phyloP scores from a whole-genome alignment of 2,329 filamentous ascomycete genomes.

The Cladosporium sp. region DNA sequence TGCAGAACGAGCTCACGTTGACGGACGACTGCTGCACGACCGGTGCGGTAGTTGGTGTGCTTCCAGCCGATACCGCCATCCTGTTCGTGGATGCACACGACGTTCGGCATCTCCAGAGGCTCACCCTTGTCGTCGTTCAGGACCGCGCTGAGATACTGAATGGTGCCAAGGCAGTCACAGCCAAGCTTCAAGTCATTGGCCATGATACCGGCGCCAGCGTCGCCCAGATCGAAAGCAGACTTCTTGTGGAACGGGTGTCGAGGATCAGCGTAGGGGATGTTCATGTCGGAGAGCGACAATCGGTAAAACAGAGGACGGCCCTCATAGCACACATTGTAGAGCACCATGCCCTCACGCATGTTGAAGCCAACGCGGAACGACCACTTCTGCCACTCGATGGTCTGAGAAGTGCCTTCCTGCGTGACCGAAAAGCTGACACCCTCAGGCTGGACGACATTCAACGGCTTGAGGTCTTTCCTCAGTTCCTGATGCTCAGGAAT shows the following conservation, averaged over 20 bases:
- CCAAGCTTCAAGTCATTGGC: conserved; percentile 64
- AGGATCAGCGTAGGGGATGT: conserved; percentile 57
- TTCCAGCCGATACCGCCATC: conserved; percentile 65
- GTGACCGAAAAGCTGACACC: conserved; percentile 59
- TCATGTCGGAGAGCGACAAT: conserved; percentile 62
- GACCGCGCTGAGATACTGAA: conserved; percentile 59
- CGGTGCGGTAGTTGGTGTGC: conserved; percentile 65
- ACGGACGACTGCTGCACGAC: conserved; percentile 56
- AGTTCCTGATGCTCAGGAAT: conserved; percentile 49
- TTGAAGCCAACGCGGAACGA: conserved; percentile 57
- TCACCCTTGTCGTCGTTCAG: conserved; percentile 55
- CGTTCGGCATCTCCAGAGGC: conserved; percentile 56
- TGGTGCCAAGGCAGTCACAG: conserved; percentile 64
- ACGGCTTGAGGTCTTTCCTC: conserved; percentile 52
- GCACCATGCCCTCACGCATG: conserved; percentile 57
- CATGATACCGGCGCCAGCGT: conserved; percentile 59
- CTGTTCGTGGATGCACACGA: conserved; percentile 65
- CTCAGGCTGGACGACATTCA: conserved; percentile 66
- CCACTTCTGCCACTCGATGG: conserved; percentile 59
- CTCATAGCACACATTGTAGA: conserved; percentile 53
- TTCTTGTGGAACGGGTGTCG: conserved; percentile 64
- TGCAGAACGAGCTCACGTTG: conserved; percentile 62
- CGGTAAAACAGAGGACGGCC: conserved; percentile 61
- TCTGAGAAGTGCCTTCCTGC: conserved; percentile 45
- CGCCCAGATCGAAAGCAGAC: conserved; percentile 63